These are phyloP conservation scores for Verticillium klebahnii DNA, from an alignment of 2,329 filamentous ascomycete species.

Conservation along the genomic window DNA sequence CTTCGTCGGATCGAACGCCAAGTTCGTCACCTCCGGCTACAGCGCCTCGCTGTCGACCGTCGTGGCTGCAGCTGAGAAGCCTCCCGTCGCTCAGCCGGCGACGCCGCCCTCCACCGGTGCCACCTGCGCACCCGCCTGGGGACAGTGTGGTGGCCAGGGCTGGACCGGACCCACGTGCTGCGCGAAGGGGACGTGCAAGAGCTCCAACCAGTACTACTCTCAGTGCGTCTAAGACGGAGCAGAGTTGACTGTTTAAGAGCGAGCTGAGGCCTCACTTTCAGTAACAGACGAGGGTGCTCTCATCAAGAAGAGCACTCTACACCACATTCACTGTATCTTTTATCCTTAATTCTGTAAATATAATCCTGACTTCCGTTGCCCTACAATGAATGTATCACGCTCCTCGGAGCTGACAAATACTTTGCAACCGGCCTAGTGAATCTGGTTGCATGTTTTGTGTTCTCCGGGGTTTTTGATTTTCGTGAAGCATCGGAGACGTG, in stretches of 20 bases:
- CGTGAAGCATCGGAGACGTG: too few relatives aligned
- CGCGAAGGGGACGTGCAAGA: slow-evolving; percentile 21
- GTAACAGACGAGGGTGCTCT: background rate
- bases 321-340: background rate
- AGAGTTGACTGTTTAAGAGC: background rate
- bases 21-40: slow-evolving; percentile 16
- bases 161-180: slow-evolving; percentile 22
- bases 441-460: too few relatives aligned
- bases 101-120: slow-evolving; percentile 4
- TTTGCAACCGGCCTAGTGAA: too few relatives aligned
- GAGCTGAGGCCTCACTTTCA: background rate
- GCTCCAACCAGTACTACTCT: slow-evolving; percentile 19
- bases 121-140: slow-evolving; percentile 13
- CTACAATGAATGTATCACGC: too few relatives aligned
- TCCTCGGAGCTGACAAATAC: too few relatives aligned
- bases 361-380: too few relatives aligned
- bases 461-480: too few relatives aligned
- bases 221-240: slow-evolving; percentile 18
- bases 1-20: slow-evolving; percentile 40
- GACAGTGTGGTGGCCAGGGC: slow-evolving; percentile 18
- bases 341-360: too few relatives aligned
- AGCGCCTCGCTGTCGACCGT: slow-evolving; percentile 1
- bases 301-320: background rate
- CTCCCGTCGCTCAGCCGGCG: background rate
- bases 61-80: background rate